Evolutionary conservation across 1,284 basidiomycete species (phyloP), one percentile per base, ranked within the genome.

Genomic region (Afroboletus lepidellus): DNA sequence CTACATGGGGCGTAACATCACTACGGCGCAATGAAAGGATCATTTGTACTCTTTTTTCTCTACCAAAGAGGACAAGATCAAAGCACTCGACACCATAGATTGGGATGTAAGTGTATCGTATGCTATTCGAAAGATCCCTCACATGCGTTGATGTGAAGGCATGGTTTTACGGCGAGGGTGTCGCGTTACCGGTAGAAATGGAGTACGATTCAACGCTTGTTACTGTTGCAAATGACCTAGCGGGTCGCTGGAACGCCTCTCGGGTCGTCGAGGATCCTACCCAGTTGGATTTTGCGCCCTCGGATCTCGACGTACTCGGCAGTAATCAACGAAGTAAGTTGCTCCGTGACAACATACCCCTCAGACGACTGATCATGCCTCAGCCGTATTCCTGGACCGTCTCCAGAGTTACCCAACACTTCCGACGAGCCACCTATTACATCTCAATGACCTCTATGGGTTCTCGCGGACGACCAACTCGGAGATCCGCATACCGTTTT

Each of bases 141-240:
- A 44, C 53, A 16, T 8, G 25, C 39, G 9, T n/a, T 27, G 25
- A 27, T 27, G 25, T 23, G 7, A 55, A 92, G 81, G 86, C 80
- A 41, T 98, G 94, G 95, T 76, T 97, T 45, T 83, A 92, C 62
- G 94, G 94, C 24, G 85, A 90, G 67, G 94, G 94, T 3, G 59
- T 77, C 6, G 74, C 83, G 53, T 78, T 97, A 15, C 93, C 92
- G 0, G 89, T 87, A 3, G 16, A 89, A 65, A 79, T 93, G 72
- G 76, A 87, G 58, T 98, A 96, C 64, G 93, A 98, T 65, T 77
- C 83, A 34, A 82, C 87, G 0, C 77, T 98, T 12, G 92, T 92
- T 0, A 79, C 86, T 57, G 74, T 80, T 46, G 83, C 87, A 2
- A 85, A 84, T 57, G 70, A 66, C 2, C 80, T 98, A 16, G 95